phyloP scores from a whole-genome alignment of 768 basidiomycete species.

The Sporobolomyces pararoseus region DNA sequence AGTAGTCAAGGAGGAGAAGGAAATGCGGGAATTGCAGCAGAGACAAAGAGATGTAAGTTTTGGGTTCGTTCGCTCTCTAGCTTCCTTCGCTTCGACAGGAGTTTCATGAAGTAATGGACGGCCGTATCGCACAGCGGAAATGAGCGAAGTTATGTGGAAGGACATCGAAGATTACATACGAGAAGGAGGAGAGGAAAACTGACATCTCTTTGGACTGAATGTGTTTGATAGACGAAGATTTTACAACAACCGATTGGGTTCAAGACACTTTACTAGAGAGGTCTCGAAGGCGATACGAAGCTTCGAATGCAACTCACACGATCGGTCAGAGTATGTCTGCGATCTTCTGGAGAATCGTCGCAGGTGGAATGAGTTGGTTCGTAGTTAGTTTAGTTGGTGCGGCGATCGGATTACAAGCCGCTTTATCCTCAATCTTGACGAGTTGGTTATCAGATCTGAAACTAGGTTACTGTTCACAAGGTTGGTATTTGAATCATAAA shows the following conservation, averaged over 20 bases:
- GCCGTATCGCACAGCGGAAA: too few relatives aligned
- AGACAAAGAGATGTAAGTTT: slow-evolving; percentile 30
- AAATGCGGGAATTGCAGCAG: slow-evolving; percentile 7
- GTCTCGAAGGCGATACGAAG: slow-evolving; percentile 66
- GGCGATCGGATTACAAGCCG: slow-evolving; percentile 88
- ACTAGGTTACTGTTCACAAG: slow-evolving; percentile 90
- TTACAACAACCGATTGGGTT: slow-evolving; percentile 70
- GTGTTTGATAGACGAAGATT: slow-evolving; percentile 30
- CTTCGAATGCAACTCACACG: slow-evolving; percentile 39
- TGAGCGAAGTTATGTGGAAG: too few relatives aligned
- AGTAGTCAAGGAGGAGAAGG: neutral
- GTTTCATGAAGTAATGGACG: too few relatives aligned
- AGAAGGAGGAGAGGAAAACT: neutral
- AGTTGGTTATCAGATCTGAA: slow-evolving; percentile 98
- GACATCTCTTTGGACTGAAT: neutral
- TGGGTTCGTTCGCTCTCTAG: too few relatives aligned
- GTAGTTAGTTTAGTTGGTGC: slow-evolving; percentile 87
- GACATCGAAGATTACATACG: too few relatives aligned
- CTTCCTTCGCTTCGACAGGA: neutral
- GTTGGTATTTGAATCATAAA: slow-evolving; percentile 97
- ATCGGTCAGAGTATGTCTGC: slow-evolving; percentile 58
- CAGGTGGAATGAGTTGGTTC: slow-evolving; percentile 84
- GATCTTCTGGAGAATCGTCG: slow-evolving; percentile 59
- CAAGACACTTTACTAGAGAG: slow-evolving; percentile 89
- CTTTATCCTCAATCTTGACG: slow-evolving; percentile 86